A percentile compares a stretch with the other conserved stretches of the same genome.
These are phyloP conservation scores for Rhizopogon rudus DNA, from an alignment of 768 basidiomycete genomes.

Conservation along the genomic window DNA sequence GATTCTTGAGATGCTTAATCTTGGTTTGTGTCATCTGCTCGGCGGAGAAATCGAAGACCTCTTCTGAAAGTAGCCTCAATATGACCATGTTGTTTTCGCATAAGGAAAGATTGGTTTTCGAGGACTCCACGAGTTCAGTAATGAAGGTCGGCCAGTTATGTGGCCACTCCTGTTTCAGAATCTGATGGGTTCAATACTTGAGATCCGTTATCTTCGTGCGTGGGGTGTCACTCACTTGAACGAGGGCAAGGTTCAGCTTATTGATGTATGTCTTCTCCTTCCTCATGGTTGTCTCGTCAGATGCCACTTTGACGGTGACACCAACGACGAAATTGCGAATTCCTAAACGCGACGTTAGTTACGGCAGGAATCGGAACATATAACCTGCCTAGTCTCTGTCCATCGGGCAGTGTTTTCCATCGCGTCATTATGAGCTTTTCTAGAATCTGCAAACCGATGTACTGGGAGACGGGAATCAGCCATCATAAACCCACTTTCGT, in stretches of 20 bases:
- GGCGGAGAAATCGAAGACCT: constrained; percentile 98
- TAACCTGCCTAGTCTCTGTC: constrained; percentile 77
- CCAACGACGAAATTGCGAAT: constrained; percentile 97
- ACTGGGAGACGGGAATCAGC: constrained; percentile 43
- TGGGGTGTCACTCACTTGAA: constrained; percentile 58
- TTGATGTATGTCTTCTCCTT: constrained; percentile 94
- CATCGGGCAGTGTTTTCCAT: constrained; percentile 95
- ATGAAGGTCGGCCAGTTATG: constrained; percentile 99
- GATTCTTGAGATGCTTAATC: constrained; percentile 95
- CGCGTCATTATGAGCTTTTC: constrained; percentile 92
- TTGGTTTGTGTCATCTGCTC: constrained; percentile 98
- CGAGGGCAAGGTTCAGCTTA: constrained; percentile 94
- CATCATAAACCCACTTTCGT: background rate
- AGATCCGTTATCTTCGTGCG: background rate
- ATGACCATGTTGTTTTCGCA: constrained; percentile 99
- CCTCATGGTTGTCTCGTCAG: constrained; percentile 82
- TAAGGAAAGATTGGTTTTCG: constrained; percentile 90
- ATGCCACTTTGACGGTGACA: constrained; percentile 87
- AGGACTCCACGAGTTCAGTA: constrained; percentile 93
- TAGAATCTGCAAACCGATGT: constrained; percentile 93
- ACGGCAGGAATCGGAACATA: constrained; percentile 2
- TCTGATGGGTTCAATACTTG: constrained; percentile 42
- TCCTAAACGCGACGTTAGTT: constrained; percentile 38
- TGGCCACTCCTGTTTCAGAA: constrained; percentile 99
- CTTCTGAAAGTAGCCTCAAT: constrained; percentile 93